Conservation (phyloP, 2,329 filamentous ascomycete species). For the Neopestalotiopsis sp. region DNA sequence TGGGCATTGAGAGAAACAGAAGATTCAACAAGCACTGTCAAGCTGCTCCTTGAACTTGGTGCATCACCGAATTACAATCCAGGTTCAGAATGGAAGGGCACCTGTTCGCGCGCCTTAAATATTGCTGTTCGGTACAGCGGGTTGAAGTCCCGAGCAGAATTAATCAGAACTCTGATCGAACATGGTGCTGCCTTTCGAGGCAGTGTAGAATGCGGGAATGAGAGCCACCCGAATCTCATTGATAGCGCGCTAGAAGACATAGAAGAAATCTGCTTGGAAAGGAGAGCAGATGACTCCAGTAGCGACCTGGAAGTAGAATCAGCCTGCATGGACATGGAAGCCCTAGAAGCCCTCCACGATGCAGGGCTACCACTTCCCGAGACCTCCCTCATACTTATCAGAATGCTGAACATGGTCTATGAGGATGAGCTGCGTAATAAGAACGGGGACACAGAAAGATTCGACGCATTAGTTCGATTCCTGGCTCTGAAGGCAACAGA, state of each 20-base stretch:
- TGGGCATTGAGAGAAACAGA: not conserved
- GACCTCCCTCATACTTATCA: not conserved
- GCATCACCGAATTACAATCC: not conserved
- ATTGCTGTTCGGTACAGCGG: no score
- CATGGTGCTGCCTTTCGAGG: not conserved
- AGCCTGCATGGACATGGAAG: not conserved
- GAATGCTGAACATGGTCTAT: no score
- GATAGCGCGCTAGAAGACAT: no score
- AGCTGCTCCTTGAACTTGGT: not conserved
- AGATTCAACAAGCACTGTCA: not conserved
- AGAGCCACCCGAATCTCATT: not conserved
- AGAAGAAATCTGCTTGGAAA: no score
- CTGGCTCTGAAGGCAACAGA: not conserved
- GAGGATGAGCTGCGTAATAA: no score
- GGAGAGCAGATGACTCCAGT: no score
- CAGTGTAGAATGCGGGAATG: not conserved
- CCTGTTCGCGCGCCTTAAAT: not conserved
- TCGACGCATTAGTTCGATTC: no score
- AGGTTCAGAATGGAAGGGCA: accelerated
- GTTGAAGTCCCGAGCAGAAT: not conserved
- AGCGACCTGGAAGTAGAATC: no score
- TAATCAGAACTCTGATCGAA: not conserved
- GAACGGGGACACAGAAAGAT: no score
- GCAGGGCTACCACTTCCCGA: not conserved
- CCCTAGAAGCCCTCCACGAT: accelerated